Evolutionary conservation across 164 flowering plant species (phyloP).

Genomic region (Amborella trichopoda): DNA sequence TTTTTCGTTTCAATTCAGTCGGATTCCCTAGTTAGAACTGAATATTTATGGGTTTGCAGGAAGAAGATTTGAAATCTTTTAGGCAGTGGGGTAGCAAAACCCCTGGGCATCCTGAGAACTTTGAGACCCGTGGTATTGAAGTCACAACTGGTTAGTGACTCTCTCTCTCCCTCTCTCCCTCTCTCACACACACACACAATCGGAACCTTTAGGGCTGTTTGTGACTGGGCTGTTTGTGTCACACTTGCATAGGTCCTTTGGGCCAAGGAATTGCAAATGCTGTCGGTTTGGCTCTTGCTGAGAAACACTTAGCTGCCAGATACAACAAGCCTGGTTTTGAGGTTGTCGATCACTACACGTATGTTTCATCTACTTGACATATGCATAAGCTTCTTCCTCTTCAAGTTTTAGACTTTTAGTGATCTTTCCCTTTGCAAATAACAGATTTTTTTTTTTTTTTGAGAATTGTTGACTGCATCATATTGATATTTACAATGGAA

Average conservation of each 20-base stretch:
- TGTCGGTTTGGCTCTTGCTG: conserved; percentile 96
- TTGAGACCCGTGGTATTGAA: conserved; percentile 97
- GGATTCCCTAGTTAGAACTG: too few relatives aligned
- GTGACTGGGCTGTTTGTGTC: too few relatives aligned
- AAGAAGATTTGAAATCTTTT: conserved; percentile 84
- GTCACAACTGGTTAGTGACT: conserved; percentile 83
- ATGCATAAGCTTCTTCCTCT: too few relatives aligned
- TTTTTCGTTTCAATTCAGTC: too few relatives aligned
- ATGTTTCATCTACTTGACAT: conserved; percentile 3
- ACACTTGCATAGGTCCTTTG: conserved; percentile 85
- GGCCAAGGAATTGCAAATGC: conserved; percentile 98
- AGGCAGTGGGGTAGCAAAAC: conserved; percentile 98
- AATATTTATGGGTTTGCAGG: conserved; percentile 37
- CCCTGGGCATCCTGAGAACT: conserved; percentile 98
- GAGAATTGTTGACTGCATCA: background rate
- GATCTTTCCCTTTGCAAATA: too few relatives aligned
- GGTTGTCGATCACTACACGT: conserved; percentile 98
- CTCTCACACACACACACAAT: background rate
- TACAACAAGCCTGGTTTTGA: conserved; percentile 81
- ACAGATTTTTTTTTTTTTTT: too few relatives aligned
- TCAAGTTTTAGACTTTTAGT: background rate
- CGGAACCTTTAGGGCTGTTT: background rate
- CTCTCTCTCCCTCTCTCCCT: background rate
- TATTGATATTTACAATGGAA: too few relatives aligned
- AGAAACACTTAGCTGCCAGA: conserved; percentile 96